Conservation (phyloP, 345 rosid species). For the Dipteronia dyeriana region DNA sequence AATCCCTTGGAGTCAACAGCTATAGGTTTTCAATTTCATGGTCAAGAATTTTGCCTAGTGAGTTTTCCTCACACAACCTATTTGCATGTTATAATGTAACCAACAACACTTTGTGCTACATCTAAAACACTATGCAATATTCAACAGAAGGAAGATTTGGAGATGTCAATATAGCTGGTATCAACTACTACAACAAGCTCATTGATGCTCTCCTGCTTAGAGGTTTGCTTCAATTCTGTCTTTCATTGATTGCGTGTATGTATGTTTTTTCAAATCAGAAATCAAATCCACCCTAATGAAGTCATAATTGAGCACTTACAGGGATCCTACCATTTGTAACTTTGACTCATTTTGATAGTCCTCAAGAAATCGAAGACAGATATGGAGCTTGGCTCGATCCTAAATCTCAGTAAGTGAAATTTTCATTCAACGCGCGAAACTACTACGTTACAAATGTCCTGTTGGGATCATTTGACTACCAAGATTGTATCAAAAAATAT, state of each 20-base stretch:
- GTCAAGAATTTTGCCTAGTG: slow-evolving; percentile 83
- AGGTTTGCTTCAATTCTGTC: slow-evolving; percentile 36
- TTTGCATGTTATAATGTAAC: neutral
- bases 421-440: neutral
- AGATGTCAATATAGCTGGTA: slow-evolving; percentile 53
- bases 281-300: neutral
- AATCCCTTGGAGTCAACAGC: slow-evolving; percentile 57
- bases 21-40: slow-evolving; percentile 84
- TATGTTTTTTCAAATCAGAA: neutral
- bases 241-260: neutral
- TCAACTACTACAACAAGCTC: slow-evolving; percentile 57
- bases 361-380: slow-evolving; percentile 70
- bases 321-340: slow-evolving; percentile 86
- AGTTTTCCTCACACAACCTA: slow-evolving; percentile 12
- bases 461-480: neutral
- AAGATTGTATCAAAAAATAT: neutral
- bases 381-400: slow-evolving; percentile 82
- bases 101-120: too few species aligned
- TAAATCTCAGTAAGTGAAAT: slow-evolving; percentile 46
- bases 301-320: slow-evolving; percentile 20
- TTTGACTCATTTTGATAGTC: slow-evolving; percentile 66
- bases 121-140: neutral
- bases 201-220: slow-evolving; percentile 53
- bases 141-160: slow-evolving; percentile 69
- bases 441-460: neutral